These are phyloP conservation scores for Hanseniaspora guilliermondii DNA, from an alignment of 805 yeast genomes.

Conservation along the genomic window DNA sequence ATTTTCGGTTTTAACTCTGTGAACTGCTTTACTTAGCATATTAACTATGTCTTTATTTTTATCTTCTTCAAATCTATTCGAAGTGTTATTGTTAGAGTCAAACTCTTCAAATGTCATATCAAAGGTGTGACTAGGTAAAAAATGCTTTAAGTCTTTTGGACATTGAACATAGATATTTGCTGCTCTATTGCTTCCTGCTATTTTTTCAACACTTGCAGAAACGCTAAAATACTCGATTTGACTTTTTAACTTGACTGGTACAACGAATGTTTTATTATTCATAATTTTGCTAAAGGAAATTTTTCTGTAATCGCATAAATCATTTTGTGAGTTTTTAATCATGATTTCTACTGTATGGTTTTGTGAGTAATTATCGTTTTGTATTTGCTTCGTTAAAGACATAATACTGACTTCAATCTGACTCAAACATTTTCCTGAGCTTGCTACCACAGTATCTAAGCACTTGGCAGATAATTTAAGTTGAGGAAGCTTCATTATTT, in stretches of 20 bases:
- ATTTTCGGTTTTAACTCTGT: conserved; percentile 6
- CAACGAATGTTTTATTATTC: conserved; percentile 22
- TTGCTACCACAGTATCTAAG: not conserved
- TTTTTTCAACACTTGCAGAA: conserved; percentile 30
- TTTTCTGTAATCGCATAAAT: conserved; percentile 36
- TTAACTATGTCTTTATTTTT: conserved; percentile 15
- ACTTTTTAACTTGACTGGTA: conserved; percentile 20
- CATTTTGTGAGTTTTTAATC: conserved; percentile 26
- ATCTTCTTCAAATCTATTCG: conserved; percentile 25
- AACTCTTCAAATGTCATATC: conserved; percentile 13
- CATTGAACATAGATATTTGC: conserved; percentile 9
- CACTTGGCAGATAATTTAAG: conserved; percentile 19
- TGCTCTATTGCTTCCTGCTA: conserved; percentile 24
- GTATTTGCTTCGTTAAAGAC: not conserved
- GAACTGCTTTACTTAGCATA: not conserved
- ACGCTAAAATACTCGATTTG: conserved; percentile 23
- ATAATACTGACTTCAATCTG: not conserved
- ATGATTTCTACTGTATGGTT: conserved; percentile 26
- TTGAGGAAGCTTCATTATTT: conserved; percentile 30
- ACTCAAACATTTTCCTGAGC: not conserved
- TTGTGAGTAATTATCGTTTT: conserved; percentile 16
- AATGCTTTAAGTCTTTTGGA: conserved; percentile 12
- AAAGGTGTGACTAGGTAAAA: conserved; percentile 10
- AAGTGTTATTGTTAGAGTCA: conserved; percentile 18
- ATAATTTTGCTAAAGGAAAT: conserved; percentile 23